Evolutionary conservation across 148 eudicot species (phyloP).

Genomic region (Camellia japonica): DNA sequence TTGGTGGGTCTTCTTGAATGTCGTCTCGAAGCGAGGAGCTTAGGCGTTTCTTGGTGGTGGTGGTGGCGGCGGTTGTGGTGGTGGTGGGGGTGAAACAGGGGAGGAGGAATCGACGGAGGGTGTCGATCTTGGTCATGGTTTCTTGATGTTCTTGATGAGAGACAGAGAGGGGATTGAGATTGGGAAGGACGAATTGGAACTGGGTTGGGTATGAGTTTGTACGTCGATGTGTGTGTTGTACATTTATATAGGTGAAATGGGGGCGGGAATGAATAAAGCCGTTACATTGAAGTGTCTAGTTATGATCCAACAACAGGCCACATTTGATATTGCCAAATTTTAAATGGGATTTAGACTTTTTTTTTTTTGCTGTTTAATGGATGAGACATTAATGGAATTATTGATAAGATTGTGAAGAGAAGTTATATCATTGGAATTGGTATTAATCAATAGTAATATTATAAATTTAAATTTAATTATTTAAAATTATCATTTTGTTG

Average conservation of each 20-base stretch:
- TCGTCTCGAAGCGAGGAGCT: slow-evolving; percentile 79
- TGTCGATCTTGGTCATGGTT: slow-evolving; percentile 55
- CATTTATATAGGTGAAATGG: background rate
- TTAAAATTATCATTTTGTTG: no score
- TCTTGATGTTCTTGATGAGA: background rate
- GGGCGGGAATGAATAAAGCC: slow-evolving; percentile 31
- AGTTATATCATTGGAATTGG: no score
- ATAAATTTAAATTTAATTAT: no score
- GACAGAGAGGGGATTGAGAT: background rate
- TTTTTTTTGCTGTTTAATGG: no score
- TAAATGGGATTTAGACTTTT: no score
- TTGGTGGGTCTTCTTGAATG: slow-evolving; percentile 11
- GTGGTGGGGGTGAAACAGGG: slow-evolving; percentile 51
- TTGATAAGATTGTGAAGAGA: no score
- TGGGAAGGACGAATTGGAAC: slow-evolving; percentile 2
- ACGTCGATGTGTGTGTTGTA: background rate
- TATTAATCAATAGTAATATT: no score
- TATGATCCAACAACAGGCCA: no score
- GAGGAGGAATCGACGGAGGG: slow-evolving; percentile 69
- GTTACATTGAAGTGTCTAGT: slow-evolving; percentile 4
- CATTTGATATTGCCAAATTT: no score
- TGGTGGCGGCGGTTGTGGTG: slow-evolving; percentile 26
- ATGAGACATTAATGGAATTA: no score
- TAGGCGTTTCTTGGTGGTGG: slow-evolving; percentile 64
- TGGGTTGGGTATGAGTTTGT: background rate